Evolutionary conservation across 78 protist genomes (phyloP).

Genomic region (Dictyostelium intermedium): DNA sequence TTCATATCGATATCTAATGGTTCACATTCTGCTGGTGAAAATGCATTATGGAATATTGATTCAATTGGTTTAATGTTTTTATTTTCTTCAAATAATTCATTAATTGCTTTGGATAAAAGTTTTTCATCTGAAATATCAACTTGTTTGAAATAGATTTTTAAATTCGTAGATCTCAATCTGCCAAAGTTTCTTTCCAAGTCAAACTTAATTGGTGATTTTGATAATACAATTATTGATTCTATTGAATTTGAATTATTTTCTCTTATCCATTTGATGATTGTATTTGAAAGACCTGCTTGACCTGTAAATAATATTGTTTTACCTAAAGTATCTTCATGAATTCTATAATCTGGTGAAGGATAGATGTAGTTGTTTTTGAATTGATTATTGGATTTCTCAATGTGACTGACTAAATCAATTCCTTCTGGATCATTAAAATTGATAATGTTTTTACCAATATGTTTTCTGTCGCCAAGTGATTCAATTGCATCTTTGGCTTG

Average conservation of each 20-base stretch:
- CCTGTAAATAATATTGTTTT: neutral
- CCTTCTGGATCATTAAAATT: neutral
- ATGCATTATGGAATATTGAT: constrained; percentile 50
- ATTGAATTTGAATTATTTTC: neutral
- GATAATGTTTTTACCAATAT: constrained; percentile 3
- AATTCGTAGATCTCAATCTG: neutral
- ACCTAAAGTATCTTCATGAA: neutral
- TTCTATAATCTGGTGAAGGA: neutral
- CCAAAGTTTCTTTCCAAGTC: neutral
- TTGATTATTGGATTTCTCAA: neutral
- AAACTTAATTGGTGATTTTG: constrained; percentile 12
- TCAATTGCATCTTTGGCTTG: constrained; percentile 2
- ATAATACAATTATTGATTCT: neutral
- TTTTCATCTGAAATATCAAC: neutral
- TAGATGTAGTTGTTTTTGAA: neutral
- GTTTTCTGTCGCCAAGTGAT: neutral
- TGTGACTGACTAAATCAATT: neutral
- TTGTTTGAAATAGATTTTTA: neutral
- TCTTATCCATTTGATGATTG: neutral
- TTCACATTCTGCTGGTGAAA: constrained; percentile 13
- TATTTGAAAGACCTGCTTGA: neutral
- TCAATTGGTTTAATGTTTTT: neutral
- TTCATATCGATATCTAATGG: neutral
- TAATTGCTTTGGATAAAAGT: neutral
- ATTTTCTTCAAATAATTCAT: neutral